Base-by-base conservation (phyloP, 2,329 filamentous ascomycete species). In the Aspergillus fijiensis region DNA sequence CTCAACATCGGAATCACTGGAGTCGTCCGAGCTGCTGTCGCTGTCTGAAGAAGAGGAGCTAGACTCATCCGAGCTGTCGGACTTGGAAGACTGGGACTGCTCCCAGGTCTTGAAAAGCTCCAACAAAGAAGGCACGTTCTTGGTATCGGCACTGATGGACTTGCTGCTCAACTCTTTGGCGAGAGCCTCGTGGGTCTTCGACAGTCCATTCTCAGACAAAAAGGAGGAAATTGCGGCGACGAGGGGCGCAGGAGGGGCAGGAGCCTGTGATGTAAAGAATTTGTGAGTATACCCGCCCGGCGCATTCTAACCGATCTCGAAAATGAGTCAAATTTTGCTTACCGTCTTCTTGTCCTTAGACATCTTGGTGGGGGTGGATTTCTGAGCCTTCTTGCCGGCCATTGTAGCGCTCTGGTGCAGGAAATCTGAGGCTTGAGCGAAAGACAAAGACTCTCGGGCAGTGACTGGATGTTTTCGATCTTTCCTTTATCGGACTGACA, bases 161-260 rank as follows among this genome's bases (percentile, higher is more conserved):
- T 72, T 73, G 50, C 69, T 72, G 51, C 70, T 61, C 77, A 82
- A 80, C 70, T 91, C 86, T 71, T 87, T 85, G 67, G 81, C 80
- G 69, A 92, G 88, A 5, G 85, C 83, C 60, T 81, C 78, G 69
- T 84, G 84, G 50, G 89, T 85, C 60, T 81, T 80, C 51, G 81
- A 74, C 68, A 90, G 89, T n/a, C 85, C 84, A 72, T 89, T 82
- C 50, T 88, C 82, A 48, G 82, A 81, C 53, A 92, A 81, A 74
- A 92, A 92, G 23, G 78, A 76, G 63, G 86, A 85, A 68, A 92
- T 82, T 16, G 91, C 79, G 62, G 87, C 84, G 70, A 92, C 79
- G 39, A 92, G 79, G 73, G 89, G 82, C 29, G 82, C 75, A 4
- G 88, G 83, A 27, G 85, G 81, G 51, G 78, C 69, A 33, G 63